phyloP scores from a whole-genome alignment of 768 basidiomycete species.

The Dacryopinax primogenitus region DNA sequence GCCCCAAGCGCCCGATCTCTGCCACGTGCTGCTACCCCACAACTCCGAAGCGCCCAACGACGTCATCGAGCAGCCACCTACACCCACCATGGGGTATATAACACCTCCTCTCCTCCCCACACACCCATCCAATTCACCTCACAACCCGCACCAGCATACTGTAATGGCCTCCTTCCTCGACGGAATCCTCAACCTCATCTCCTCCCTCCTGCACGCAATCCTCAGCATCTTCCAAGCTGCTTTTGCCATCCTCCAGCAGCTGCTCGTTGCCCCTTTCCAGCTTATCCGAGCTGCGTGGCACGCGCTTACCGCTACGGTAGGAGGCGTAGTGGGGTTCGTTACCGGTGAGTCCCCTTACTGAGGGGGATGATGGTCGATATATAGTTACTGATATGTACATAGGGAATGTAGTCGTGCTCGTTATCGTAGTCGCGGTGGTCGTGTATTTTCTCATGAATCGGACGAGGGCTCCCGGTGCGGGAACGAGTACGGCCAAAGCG shows the following conservation, averaged over 20 bases:
- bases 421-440: not conserved
- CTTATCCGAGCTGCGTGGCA: not conserved
- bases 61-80: no score
- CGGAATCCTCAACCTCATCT: not conserved
- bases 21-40: no score
- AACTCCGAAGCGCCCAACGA: no score
- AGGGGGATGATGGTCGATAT: not conserved
- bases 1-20: no score
- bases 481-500: not conserved
- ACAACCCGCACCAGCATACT: not conserved
- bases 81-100: no score
- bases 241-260: not conserved
- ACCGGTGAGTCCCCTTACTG: not conserved
- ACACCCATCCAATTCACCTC: no score
- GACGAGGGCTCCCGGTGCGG: not conserved
- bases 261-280: not conserved
- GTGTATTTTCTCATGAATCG: conserved; percentile 1
- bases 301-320: not conserved
- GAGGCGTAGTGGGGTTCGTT: not conserved
- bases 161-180: not conserved
- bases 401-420: not conserved
- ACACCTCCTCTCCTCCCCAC: no score
- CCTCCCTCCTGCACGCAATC: not conserved
- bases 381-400: not conserved
- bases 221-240: not conserved